Base-by-base conservation (phyloP, 306 rosid species). In the Sicyos baderoa region DNA sequence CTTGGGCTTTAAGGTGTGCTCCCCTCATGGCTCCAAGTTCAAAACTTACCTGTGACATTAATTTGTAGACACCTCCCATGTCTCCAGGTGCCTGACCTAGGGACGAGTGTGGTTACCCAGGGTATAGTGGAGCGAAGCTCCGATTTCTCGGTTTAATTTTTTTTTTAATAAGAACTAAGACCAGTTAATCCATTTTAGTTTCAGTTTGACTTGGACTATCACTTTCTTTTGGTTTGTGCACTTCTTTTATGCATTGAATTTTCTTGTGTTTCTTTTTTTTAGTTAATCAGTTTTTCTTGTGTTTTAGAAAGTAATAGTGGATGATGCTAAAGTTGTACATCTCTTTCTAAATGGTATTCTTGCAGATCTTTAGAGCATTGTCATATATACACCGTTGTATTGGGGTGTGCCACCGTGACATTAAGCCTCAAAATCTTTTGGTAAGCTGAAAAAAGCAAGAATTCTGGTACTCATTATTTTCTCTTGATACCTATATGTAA, bases 351-450 rank as follows among this genome's bases (percentile, higher is more conserved):
- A 48, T 22, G 10, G 16, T 48, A 47, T 42, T 68, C 13, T 23
- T 61, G 79, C 91, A 92, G 97, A 92, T 92, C 70, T 92, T 89
- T 72, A 92, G 97, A 77, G 88, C 96, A 48, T 77, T 92, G 53
- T 87, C 97, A 57, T 92, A 92, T 74, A 92, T 87, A 76, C 97
- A 92, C 76, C 87, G 95, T 22, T 85, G 97, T 57, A 92, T 92
- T 80, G 96, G 97, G 77, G 97, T 92, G 66, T 92, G 97, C 67
- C 97, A 92, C 60, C 88, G 96, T 65, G 97, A 92, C 81, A 92
- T 92, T 76, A 92, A 92, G 75, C 97, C 97, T 75, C 97, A 92
- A 81, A 92, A 92, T 78, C 90, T 92, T 68, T 80, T 92, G 95
- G 97, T 92, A 82, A 54, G 81, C 7, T 70, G 48, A 66, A 27